Evolutionary conservation across 1,139 yeast species (phyloP).

Genomic region (Lizanozyma gosingica): DNA sequence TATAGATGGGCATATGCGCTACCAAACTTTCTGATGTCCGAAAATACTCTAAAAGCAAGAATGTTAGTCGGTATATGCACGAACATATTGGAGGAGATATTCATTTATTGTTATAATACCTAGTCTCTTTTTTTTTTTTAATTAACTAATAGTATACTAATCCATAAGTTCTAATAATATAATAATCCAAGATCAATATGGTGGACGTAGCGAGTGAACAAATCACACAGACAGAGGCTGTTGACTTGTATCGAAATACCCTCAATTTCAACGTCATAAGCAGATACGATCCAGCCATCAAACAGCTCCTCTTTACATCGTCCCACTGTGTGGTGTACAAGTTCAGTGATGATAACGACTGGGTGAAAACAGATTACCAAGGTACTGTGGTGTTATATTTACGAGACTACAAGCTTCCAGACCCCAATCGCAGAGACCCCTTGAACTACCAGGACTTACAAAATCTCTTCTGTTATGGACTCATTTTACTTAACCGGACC

Average conservation of each 20-base stretch:
- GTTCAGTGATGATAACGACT: conserved; percentile 54
- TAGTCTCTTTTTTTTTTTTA: too few species aligned
- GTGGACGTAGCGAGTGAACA: background rate
- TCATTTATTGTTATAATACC: too few species aligned
- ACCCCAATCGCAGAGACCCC: conserved; percentile 14
- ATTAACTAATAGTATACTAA: too few species aligned
- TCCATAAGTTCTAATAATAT: too few species aligned
- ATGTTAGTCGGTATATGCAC: too few species aligned
- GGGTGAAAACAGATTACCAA: conserved; percentile 74
- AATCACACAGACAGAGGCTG: conserved; percentile 23
- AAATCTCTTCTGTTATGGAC: conserved; percentile 62
- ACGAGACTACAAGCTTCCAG: conserved; percentile 38
- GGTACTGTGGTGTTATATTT: conserved; percentile 79
- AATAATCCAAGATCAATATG: too few species aligned
- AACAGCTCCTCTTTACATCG: conserved; percentile 64
- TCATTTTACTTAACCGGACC: conserved; percentile 66
- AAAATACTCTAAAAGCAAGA: too few species aligned
- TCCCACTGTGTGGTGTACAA: conserved; percentile 79
- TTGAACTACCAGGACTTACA: conserved; percentile 30
- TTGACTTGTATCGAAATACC: conserved; percentile 58
- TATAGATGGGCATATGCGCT: too few species aligned
- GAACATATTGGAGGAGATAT: too few species aligned
- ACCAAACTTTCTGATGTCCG: too few species aligned
- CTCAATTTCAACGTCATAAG: conserved; percentile 75
- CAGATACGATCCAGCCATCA: conserved; percentile 73